phyloP scores from a whole-genome alignment of 2,329 filamentous ascomycete species.

The Colletotrichum scovillei region DNA sequence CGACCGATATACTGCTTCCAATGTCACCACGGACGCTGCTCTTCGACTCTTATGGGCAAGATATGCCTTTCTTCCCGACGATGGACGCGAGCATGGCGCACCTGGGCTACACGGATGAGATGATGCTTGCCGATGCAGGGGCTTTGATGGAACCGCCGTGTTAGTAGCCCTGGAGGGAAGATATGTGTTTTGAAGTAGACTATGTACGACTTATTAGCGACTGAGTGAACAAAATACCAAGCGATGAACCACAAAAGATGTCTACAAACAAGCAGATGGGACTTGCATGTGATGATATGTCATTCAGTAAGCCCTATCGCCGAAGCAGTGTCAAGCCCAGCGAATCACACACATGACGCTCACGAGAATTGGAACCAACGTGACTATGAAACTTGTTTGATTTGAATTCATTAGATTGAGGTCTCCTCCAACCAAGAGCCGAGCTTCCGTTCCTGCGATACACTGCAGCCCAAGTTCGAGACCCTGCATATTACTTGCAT shows the following conservation, averaged over 20 bases:
- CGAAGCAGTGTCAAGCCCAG: background rate
- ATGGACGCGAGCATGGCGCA: constrained; percentile 37
- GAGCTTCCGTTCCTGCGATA: background rate
- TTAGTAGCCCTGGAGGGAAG: background rate
- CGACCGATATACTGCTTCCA: constrained; percentile 35
- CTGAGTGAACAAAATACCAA: background rate
- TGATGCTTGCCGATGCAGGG: constrained; percentile 10
- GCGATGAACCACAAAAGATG: background rate
- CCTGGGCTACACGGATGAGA: constrained; percentile 19
- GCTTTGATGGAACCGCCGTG: constrained; percentile 20
- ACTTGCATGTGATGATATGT: too few species aligned
- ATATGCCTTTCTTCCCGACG: constrained; percentile 39
- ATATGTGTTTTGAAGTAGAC: background rate
- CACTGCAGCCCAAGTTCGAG: background rate
- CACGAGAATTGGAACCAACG: background rate
- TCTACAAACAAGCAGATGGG: too few species aligned
- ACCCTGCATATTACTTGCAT: background rate
- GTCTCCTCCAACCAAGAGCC: background rate
- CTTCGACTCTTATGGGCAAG: constrained; percentile 39
- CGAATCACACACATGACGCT: background rate
- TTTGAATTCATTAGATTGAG: background rate
- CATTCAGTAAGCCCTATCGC: background rate
- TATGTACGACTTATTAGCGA: background rate
- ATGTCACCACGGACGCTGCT: constrained; percentile 38
- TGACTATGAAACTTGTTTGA: background rate